phyloP scores from a whole-genome alignment of 1,139 yeast species.

The Casaregolazyma lundiana region DNA sequence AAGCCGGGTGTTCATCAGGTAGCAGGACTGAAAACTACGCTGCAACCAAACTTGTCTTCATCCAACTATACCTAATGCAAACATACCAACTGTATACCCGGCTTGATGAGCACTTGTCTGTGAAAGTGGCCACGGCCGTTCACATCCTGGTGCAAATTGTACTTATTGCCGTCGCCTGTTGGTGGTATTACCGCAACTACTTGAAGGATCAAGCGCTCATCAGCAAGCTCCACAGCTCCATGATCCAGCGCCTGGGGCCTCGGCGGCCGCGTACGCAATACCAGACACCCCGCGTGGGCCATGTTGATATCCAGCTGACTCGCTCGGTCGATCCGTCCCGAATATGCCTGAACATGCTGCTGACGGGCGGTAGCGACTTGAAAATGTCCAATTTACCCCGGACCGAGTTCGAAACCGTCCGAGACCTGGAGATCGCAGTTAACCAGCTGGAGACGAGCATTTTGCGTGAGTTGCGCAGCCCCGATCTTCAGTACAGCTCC shows the following conservation, averaged over 20 bases:
- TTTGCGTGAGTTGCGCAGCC: background rate
- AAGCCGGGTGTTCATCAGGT: background rate
- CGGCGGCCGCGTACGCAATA: background rate
- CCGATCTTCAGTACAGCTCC: background rate
- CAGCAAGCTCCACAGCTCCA: background rate
- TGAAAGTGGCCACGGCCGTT: background rate
- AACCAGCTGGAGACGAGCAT: conserved; percentile 6
- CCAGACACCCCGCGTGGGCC: conserved; percentile 4
- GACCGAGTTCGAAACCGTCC: conserved; percentile 3
- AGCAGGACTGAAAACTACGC: background rate
- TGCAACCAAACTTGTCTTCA: background rate
- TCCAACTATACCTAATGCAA: background rate
- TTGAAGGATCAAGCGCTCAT: background rate
- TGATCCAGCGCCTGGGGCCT: background rate
- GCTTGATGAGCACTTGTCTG: background rate
- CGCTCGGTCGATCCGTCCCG: background rate
- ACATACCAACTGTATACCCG: background rate
- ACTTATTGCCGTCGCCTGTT: background rate
- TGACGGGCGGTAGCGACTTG: conserved; percentile 4
- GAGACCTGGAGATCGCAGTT: conserved; percentile 1
- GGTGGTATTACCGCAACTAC: conserved; percentile 1
- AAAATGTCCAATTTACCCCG: conserved; percentile 8
- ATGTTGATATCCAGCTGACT: conserved; percentile 5
- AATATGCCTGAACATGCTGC: conserved; percentile 2
- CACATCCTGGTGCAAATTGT: background rate